Evolutionary conservation across 2,329 filamentous ascomycete species (phyloP).

Genomic region (Cladophialophora yegresii): DNA sequence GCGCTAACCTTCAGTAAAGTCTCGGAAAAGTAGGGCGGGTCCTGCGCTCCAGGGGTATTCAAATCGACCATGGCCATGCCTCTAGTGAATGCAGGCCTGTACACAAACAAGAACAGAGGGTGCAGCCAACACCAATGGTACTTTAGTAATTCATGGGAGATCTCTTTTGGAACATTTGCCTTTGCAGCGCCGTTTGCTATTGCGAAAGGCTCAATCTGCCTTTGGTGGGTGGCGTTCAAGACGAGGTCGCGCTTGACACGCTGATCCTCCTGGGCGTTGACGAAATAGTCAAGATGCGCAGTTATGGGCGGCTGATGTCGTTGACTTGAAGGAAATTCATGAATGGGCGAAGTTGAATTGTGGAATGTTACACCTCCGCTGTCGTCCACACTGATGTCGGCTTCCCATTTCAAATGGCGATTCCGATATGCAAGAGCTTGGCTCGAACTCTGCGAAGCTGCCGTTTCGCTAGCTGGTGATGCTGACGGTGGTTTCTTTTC

Average conservation of each 20-base stretch:
- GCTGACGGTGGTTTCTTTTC: constrained; percentile 33
- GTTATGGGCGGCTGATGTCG: constrained; percentile 16
- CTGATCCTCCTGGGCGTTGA: constrained; percentile 26
- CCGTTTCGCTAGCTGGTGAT: constrained; percentile 32
- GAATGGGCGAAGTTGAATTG: constrained; percentile 35
- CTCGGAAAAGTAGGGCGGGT: constrained; percentile 37
- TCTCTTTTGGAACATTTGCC: constrained; percentile 36
- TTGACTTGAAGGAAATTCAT: constrained; percentile 31
- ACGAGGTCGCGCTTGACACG: constrained; percentile 31
- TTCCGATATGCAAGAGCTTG: constrained; percentile 23
- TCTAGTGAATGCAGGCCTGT: constrained; percentile 39
- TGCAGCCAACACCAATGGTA: constrained; percentile 40
- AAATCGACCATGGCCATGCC: constrained; percentile 34
- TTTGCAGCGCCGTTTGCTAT: constrained; percentile 35
- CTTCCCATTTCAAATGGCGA: constrained; percentile 32
- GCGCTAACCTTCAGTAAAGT: constrained; percentile 34
- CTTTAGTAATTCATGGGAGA: constrained; percentile 37
- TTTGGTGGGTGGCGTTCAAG: constrained; percentile 32
- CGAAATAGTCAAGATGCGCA: constrained; percentile 9
- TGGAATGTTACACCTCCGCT: constrained; percentile 35
- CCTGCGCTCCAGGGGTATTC: constrained; percentile 26
- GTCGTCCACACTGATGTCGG: constrained; percentile 35
- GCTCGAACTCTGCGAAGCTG: constrained; percentile 27
- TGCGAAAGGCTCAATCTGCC: constrained; percentile 33
- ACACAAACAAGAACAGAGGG: constrained; percentile 39